Conservation (phyloP, 768 basidiomycete species). For the Mycena vulgaris region DNA sequence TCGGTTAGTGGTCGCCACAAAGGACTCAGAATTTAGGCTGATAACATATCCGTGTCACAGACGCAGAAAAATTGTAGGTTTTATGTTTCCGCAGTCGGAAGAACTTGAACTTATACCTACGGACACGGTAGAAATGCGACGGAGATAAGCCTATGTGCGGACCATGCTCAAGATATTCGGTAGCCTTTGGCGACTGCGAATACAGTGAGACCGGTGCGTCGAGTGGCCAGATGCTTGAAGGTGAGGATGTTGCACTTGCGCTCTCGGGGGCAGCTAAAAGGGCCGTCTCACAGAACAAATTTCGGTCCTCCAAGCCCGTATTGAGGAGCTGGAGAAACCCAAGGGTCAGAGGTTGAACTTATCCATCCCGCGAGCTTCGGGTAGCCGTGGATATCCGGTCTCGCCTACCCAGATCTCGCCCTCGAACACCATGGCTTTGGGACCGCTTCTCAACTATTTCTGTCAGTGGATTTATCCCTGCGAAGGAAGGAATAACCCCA, state of each 20-base stretch:
- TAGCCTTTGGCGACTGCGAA: constrained; percentile 32
- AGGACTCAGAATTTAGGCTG: too few relatives aligned
- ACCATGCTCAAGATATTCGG: constrained; percentile 24
- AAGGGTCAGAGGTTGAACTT: background rate
- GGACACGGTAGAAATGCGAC: constrained; percentile 39
- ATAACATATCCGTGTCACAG: background rate
- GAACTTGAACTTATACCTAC: too few relatives aligned
- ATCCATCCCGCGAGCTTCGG: background rate
- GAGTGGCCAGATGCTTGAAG: constrained; percentile 31
- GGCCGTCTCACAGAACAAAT: constrained; percentile 24
- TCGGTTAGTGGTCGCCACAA: constrained; percentile 17
- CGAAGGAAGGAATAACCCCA: too few relatives aligned
- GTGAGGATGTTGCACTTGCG: background rate
- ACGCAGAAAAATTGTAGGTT: constrained; percentile 30
- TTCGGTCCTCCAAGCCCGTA: constrained; percentile 24
- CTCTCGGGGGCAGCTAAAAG: background rate
- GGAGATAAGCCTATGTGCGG: constrained; percentile 30
- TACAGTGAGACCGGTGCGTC: constrained; percentile 33
- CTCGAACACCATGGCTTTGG: background rate
- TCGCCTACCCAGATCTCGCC: constrained; percentile 3
- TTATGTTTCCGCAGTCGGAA: background rate
- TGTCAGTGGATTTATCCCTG: background rate
- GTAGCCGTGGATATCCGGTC: background rate
- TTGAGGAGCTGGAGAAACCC: constrained; percentile 25
- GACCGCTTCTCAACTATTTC: constrained; percentile 31